phyloP scores from a whole-genome alignment of 306 rosid species.

The Nissolia schottii region DNA sequence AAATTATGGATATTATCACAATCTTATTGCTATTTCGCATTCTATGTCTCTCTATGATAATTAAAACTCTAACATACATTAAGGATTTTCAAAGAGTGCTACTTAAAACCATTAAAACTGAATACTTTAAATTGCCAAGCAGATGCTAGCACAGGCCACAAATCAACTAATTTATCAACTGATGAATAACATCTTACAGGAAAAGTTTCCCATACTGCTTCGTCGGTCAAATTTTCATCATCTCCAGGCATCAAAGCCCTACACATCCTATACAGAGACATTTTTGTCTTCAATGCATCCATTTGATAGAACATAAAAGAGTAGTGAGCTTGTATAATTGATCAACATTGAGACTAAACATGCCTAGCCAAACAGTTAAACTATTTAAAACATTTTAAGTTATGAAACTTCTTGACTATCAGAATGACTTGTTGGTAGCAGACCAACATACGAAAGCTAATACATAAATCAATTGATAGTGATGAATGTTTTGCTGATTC shows the following conservation, averaged over 20 bases:
- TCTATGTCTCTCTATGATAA: neutral
- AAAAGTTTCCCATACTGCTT: constrained; percentile 96
- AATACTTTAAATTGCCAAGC: neutral
- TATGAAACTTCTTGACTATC: neutral
- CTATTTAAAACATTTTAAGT: neutral
- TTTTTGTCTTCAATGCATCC: constrained; percentile 13
- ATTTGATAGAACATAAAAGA: constrained; percentile 1
- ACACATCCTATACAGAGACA: constrained; percentile 69
- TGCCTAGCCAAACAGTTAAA: neutral
- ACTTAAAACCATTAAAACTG: neutral
- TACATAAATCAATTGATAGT: neutral
- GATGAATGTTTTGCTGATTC: constrained; percentile 7
- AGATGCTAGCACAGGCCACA: neutral
- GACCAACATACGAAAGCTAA: neutral
- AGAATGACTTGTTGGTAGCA: neutral
- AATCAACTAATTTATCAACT: constrained; percentile 17
- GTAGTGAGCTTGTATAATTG: neutral
- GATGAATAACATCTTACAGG: constrained; percentile 68
- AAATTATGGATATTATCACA: neutral
- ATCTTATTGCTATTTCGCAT: neutral
- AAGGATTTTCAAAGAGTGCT: neutral
- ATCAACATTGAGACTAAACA: neutral
- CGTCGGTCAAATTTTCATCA: constrained; percentile 74
- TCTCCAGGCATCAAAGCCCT: constrained; percentile 94
- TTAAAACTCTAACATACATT: neutral